Evolutionary conservation across 1,139 yeast genomes (phyloP).

Genomic region (Pichiaceae sp.): DNA sequence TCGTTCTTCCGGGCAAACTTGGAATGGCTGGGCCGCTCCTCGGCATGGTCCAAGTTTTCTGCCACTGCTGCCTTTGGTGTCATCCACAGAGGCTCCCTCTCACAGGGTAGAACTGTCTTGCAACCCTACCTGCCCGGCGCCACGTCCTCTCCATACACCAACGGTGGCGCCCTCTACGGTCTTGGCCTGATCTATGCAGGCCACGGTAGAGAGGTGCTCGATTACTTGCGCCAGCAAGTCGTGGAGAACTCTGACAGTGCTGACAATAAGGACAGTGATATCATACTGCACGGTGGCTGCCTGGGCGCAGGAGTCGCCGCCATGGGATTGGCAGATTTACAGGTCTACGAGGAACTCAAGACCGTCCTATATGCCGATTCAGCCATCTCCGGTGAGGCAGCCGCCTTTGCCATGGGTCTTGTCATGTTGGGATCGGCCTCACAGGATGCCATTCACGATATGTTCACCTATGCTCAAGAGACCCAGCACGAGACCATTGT

Average conservation of each 20-base stretch:
- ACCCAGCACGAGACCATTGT: slow-evolving; percentile 94
- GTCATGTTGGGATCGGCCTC: slow-evolving; percentile 93
- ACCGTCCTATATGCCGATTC: slow-evolving; percentile 84
- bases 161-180: slow-evolving; percentile 94
- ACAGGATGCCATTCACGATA: slow-evolving; percentile 62
- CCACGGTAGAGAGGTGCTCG: slow-evolving; percentile 83
- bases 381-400: slow-evolving; percentile 94
- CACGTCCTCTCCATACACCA: slow-evolving; percentile 72
- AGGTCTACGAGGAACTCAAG: slow-evolving; percentile 74
- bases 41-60: slow-evolving; percentile 95
- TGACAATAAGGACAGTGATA: slow-evolving; percentile 62
- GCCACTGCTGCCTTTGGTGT: slow-evolving; percentile 99
- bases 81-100: slow-evolving; percentile 87
- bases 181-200: slow-evolving; percentile 94
- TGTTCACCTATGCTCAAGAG: slow-evolving; percentile 89
- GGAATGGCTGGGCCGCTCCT: slow-evolving; percentile 95
- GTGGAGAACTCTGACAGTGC: slow-evolving; percentile 41
- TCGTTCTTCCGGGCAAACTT: slow-evolving; percentile 83
- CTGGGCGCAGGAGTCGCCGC: slow-evolving; percentile 96
- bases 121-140: slow-evolving; percentile 90
- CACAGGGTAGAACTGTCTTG: slow-evolving; percentile 82
- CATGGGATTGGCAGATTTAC: slow-evolving; percentile 77
- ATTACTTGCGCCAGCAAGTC: slow-evolving; percentile 66
- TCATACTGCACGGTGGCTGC: slow-evolving; percentile 91
- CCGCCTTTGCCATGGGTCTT: slow-evolving; percentile 93